Base-by-base conservation (phyloP, 257 asterid genomes). In the Nicotiana noctiflora region DNA sequence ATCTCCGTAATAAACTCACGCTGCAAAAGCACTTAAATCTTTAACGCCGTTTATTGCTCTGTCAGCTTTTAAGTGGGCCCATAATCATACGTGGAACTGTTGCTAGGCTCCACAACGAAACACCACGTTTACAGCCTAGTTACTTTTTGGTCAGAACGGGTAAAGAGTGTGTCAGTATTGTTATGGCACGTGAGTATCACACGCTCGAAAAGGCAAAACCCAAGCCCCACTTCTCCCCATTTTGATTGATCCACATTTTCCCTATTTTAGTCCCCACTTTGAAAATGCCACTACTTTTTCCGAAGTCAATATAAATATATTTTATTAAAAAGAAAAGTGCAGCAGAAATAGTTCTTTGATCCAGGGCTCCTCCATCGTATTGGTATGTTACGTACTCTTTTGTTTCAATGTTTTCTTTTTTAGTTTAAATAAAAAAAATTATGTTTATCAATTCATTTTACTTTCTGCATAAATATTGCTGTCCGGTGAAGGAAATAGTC, bases 121-220 rank as follows among this genome's bases (percentile, higher is more conserved):
- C 25, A 49, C 79, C 60, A 49, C 62, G 79, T 74, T 17, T 25
- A 72, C 78, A 46, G 8, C 61, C 19, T 13, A 21, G 60, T 6
- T 12, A 2, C 59, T 46, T 70, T 70, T 44, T 70, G 7, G 77
- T 70, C 77, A 7, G 40, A 72, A 46, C 2, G 62, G 23, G 79
- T 46, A 8, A 74, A 74, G 79, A 49, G 79, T 74, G 79, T 74
- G 79, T 74, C 79, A 49, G 62, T 74, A 49, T 9, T 14, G 4
- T 21, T 49, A 4, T 51, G 9, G 40, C 79, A 74, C 79, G 79
- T 74, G 62, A 23, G 44, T 1, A 7, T 74, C 79, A 74, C 62
- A 51, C 55, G 79, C 79, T 49, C 19, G 13, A 51, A 14, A 51
- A 51, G 18, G 56, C 0, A 13, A 0, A 3, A 51, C 79, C 8